phyloP scores from a whole-genome alignment of 2,329 filamentous ascomycete species.

The Sphaerulina musiva region DNA sequence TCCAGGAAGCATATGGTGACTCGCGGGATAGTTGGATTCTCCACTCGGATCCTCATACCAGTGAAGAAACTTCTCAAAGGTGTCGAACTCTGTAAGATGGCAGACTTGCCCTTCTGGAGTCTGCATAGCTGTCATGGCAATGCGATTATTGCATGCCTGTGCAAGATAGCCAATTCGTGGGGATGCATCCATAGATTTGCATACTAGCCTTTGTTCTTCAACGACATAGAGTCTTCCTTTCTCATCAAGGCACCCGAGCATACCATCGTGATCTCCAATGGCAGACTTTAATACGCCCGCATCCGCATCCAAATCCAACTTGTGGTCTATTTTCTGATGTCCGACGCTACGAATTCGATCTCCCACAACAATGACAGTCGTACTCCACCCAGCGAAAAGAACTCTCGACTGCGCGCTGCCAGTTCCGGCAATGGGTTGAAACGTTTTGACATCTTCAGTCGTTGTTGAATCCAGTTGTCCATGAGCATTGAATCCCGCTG shows the following conservation, averaged over 20 bases:
- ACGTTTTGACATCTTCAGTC: constrained; percentile 19
- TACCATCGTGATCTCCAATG: constrained; percentile 32
- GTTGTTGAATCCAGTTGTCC: constrained; percentile 20
- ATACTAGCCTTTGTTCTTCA: constrained; percentile 2
- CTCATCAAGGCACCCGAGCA: constrained; percentile 26
- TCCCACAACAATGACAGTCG: constrained; percentile 20
- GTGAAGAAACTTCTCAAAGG: constrained; percentile 21
- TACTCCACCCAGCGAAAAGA: constrained; percentile 32
- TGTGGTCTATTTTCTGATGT: constrained; percentile 15
- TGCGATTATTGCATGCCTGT: constrained; percentile 26
- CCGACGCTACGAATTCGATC: constrained; percentile 14
- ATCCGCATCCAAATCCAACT: constrained; percentile 6
- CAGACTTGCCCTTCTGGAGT: constrained; percentile 23
- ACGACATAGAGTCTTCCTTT: constrained; percentile 24
- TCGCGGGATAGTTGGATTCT: constrained; percentile 19
- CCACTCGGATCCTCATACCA: constrained; percentile 28
- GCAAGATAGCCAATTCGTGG: constrained; percentile 25
- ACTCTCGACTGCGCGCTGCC: constrained; percentile 7
- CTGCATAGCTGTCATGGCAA: constrained; percentile 28
- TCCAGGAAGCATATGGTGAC: constrained; percentile 28
- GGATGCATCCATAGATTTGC: constrained; percentile 12
- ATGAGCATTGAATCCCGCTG: constrained; percentile 31
- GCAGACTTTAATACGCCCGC: constrained; percentile 7
- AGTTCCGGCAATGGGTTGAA: constrained; percentile 4
- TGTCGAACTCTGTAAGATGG: constrained; percentile 28